Conservation (phyloP, 768 basidiomycete species). For the button mushroom (Agaricus bisporus) region DNA sequence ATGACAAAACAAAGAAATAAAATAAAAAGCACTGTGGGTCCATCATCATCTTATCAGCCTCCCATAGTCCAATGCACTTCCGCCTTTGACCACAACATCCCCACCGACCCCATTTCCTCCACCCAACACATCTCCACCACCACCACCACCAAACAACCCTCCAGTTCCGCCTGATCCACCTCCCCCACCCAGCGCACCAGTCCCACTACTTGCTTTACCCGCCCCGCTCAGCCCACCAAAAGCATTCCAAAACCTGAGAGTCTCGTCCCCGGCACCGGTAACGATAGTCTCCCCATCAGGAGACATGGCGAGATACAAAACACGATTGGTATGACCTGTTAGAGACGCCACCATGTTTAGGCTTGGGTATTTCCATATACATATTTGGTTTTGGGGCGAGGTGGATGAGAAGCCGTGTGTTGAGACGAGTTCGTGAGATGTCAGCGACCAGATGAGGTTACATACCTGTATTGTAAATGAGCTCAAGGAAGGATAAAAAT, state of each 20-base stretch:
- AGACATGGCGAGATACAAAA: slow-evolving; percentile 95
- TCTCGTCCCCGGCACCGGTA: slow-evolving; percentile 97
- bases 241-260: slow-evolving; percentile 94
- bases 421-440: slow-evolving; percentile 95
- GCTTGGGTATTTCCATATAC: slow-evolving; percentile 91
- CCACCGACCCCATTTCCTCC: neutral
- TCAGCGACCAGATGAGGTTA: slow-evolving; percentile 94
- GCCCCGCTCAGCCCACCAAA: slow-evolving; percentile 67
- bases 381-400: slow-evolving; percentile 93
- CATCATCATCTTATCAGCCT: slow-evolving; percentile 42
- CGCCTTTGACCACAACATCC: neutral
- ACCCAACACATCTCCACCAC: neutral
- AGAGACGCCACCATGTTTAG: slow-evolving; percentile 93
- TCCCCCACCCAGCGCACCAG: neutral
- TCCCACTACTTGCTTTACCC: slow-evolving; percentile 15
- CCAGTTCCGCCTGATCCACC: slow-evolving; percentile 36
- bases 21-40: neutral
- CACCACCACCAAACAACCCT: neutral
- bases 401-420: slow-evolving; percentile 96
- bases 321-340: slow-evolving; percentile 91
- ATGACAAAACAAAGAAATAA: neutral
- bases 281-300: slow-evolving; percentile 98
- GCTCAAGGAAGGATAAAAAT: neutral
- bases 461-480: slow-evolving; percentile 59
- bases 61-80: slow-evolving; percentile 43